Base-by-base conservation (phyloP, 176 grass and related monocot genomes). In the Panicum miliaceum region DNA sequence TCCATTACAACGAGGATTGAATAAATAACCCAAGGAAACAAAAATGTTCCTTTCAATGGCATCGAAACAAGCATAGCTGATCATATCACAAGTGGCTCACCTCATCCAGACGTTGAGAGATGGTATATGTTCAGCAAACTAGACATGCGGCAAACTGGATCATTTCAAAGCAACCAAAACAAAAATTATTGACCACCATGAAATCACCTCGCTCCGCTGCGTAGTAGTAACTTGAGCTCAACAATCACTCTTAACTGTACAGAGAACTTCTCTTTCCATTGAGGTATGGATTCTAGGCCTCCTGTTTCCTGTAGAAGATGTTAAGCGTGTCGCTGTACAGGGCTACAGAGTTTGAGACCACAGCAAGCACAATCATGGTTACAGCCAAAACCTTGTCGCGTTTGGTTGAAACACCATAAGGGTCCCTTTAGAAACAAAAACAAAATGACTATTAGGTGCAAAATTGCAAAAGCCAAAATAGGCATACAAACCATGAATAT, bases 291-390 rank as follows among this genome's bases (percentile, higher is more conserved):
- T 19, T 71, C 75, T 82, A 96, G 64, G 84, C 91, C 51, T 93
- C 89, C 57, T 83, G 77, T 60, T 88, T 93, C 94, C 88, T 89
- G 50, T 87, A 73, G 37, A 94, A 85, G 86, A 94, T 90, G 68
- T 82, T 82, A 66, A 84, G 59, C 0, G 68, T 82, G 63, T 98
- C 89, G 2, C 87, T 94, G 75, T 95, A 98, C 12, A 98, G 62
- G 54, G 95, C 95, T 76, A 95, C 89, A 18, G 67, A 84, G 73
- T 92, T 97, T 2, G 95, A 86, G 51, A 86, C 23, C 67, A 93
- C 89, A 13, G 92, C 84, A 52, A 98, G 90, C 68, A 94, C 86
- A 57, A 98, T 91, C 95, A 98, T 98, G 66, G 88, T 81, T 22
- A 94, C 56, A 14, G 89, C 76, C 76, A 98, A 85, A 45, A 94